Percentiles rank a stretch among this genome's conserved stretches.
Evolutionary conservation across 1,139 yeast species (phyloP).

Genomic region (Blastobotrys petasosporus): DNA sequence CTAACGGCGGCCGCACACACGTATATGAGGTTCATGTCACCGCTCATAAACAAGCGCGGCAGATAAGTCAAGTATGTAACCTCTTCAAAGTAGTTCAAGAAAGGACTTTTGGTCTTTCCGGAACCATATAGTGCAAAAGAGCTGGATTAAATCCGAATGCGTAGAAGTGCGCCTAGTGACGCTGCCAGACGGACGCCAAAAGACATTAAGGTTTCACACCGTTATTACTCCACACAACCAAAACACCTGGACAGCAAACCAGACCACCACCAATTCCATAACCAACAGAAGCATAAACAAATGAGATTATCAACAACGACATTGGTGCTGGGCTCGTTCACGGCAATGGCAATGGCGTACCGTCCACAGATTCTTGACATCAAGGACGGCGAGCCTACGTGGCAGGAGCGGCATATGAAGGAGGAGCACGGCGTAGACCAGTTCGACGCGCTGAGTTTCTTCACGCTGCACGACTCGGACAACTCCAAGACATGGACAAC

Average conservation of each 20-base stretch:
- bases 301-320: not conserved
- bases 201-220: not conserved
- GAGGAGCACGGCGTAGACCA: constrained; percentile 75
- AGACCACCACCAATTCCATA: not conserved
- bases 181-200: too few species aligned
- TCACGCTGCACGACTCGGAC: constrained; percentile 71
- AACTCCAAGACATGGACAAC: constrained; percentile 37
- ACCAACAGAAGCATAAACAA: too few species aligned
- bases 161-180: too few species aligned
- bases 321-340: not conserved
- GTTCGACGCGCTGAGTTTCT: constrained; percentile 73
- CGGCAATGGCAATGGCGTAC: not conserved
- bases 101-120: too few species aligned
- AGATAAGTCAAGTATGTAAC: too few species aligned
- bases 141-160: too few species aligned
- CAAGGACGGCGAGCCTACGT: constrained; percentile 25
- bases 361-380: constrained; percentile 11
- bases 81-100: too few species aligned
- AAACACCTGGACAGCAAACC: not conserved
- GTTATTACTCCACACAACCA: not conserved
- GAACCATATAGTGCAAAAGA: too few species aligned
- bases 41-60: too few species aligned
- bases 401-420: constrained; percentile 65
- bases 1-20: too few species aligned
- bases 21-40: too few species aligned